Conservation (phyloP, 805 yeast genomes). For the Scheffersomyces spartinae region DNA sequence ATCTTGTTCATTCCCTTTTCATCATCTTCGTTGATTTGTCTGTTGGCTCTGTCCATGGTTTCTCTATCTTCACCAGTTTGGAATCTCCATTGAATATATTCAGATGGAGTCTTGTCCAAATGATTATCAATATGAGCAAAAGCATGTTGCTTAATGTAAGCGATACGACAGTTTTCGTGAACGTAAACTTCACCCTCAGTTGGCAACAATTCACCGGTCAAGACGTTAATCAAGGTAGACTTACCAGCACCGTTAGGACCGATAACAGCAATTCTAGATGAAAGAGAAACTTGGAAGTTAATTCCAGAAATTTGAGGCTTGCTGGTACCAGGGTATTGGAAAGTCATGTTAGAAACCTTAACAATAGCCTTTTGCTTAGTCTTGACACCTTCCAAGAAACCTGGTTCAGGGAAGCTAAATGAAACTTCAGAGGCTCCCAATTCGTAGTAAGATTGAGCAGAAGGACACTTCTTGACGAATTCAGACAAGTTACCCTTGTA, state of each 20-base stretch:
- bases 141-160: slow-evolving; percentile 98
- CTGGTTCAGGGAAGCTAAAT: slow-evolving; percentile 98
- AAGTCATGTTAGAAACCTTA: slow-evolving; percentile 73
- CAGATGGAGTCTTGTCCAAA: slow-evolving; percentile 95
- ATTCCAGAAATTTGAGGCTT: slow-evolving; percentile 74
- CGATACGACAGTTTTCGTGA: slow-evolving; percentile 96
- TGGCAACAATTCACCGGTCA: slow-evolving; percentile 88
- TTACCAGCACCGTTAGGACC: slow-evolving; percentile 99
- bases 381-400: slow-evolving; percentile 93
- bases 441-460: slow-evolving; percentile 92
- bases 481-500: slow-evolving; percentile 93
- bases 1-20: slow-evolving; percentile 65
- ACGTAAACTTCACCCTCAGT: slow-evolving; percentile 85
- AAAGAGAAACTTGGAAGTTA: slow-evolving; percentile 81
- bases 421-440: slow-evolving; percentile 85
- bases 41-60: slow-evolving; percentile 83
- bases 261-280: slow-evolving; percentile 93
- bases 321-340: slow-evolving; percentile 79
- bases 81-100: slow-evolving; percentile 97
- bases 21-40: slow-evolving; percentile 72
- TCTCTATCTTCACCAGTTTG: slow-evolving; percentile 97
- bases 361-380: slow-evolving; percentile 92
- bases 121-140: slow-evolving; percentile 95
- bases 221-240: slow-evolving; percentile 84
- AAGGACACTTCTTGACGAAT: slow-evolving; percentile 87